These are phyloP conservation scores for Didymella segeticola DNA, from an alignment of 2,329 filamentous ascomycete genomes.

Conservation along the genomic window DNA sequence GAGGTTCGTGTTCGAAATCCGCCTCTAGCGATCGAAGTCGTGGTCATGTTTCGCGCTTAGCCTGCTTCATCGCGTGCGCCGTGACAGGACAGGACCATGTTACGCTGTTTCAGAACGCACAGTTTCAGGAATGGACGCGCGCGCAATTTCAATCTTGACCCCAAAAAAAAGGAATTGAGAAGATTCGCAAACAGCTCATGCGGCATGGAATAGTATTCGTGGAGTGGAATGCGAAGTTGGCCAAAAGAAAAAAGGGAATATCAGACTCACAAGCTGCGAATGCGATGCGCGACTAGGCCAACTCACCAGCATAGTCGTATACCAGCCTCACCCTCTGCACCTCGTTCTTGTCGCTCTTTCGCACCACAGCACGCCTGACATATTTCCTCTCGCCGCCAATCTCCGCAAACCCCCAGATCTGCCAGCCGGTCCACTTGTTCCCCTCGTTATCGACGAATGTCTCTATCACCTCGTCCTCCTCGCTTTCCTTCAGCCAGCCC, in stretches of 20 bases:
- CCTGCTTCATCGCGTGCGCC: conserved; percentile 8
- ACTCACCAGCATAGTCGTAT: conserved; percentile 44
- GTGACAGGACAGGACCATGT: conserved; percentile 12
- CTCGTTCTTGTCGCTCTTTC: conserved; percentile 41
- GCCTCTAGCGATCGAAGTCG: conserved; percentile 1
- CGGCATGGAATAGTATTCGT: too few relatives aligned
- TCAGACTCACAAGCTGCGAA: too few relatives aligned
- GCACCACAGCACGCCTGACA: conserved; percentile 42
- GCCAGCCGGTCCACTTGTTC: conserved; percentile 47
- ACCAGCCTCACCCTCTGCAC: conserved; percentile 39
- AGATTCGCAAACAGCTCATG: too few relatives aligned
- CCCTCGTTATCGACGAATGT: conserved; percentile 43
- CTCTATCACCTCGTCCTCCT: conserved; percentile 44
- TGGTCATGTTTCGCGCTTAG: conserved; percentile 17
- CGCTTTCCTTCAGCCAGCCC: conserved; percentile 40
- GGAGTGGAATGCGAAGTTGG: not conserved
- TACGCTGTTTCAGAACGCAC: conserved; percentile 12
- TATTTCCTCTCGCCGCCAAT: conserved; percentile 41
- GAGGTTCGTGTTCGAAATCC: conserved; percentile 9
- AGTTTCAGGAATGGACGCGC: conserved; percentile 4
- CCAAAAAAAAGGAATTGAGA: not conserved
- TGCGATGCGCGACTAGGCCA: too few relatives aligned
- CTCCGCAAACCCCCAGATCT: conserved; percentile 44
- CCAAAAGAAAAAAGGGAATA: not conserved
- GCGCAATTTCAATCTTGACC: conserved; percentile 7